Evolutionary conservation across 2,329 filamentous ascomycete species (phyloP).

Genomic region (Laburnicola sp.): DNA sequence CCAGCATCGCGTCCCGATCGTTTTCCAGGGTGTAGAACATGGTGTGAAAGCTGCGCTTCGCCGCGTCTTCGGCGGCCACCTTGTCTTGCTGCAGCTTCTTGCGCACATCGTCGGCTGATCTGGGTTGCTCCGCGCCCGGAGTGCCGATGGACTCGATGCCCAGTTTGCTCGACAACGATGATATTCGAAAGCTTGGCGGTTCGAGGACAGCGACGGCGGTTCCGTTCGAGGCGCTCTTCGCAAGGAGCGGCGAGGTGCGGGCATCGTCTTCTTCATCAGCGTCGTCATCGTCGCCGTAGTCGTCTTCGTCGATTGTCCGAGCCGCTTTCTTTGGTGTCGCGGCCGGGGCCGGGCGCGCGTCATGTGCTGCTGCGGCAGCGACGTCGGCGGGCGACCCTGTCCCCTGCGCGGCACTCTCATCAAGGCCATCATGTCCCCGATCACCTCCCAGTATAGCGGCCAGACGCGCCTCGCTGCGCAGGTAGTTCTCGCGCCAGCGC

Average conservation of each 20-base stretch:
- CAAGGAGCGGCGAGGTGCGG: slow-evolving; percentile 53
- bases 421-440: slow-evolving; percentile 25
- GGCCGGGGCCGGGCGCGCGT: slow-evolving; percentile 51
- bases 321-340: slow-evolving; percentile 71
- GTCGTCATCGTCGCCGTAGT: slow-evolving; percentile 79
- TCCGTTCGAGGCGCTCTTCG: slow-evolving; percentile 57
- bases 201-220: slow-evolving; percentile 60
- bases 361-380: slow-evolving; percentile 43
- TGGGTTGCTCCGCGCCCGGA: slow-evolving; percentile 60
- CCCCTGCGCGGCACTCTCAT: slow-evolving; percentile 28
- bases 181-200: slow-evolving; percentile 69
- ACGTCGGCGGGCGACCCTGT: slow-evolving; percentile 30
- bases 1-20: slow-evolving; percentile 93
- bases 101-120: slow-evolving; percentile 82
- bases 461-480: slow-evolving; percentile 75
- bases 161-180: slow-evolving; percentile 67
- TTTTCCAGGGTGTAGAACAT: slow-evolving; percentile 95
- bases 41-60: slow-evolving; percentile 87
- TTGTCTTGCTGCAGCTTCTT: slow-evolving; percentile 92
- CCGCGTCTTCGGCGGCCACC: slow-evolving; percentile 85
- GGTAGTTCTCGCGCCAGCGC: slow-evolving; percentile 77
- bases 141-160: slow-evolving; percentile 61
- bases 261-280: slow-evolving; percentile 54
- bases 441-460: slow-evolving; percentile 68
- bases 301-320: slow-evolving; percentile 78